phyloP scores from a whole-genome alignment of 2,329 filamentous ascomycete genomes.

The Colletotrichum endophyticum region DNA sequence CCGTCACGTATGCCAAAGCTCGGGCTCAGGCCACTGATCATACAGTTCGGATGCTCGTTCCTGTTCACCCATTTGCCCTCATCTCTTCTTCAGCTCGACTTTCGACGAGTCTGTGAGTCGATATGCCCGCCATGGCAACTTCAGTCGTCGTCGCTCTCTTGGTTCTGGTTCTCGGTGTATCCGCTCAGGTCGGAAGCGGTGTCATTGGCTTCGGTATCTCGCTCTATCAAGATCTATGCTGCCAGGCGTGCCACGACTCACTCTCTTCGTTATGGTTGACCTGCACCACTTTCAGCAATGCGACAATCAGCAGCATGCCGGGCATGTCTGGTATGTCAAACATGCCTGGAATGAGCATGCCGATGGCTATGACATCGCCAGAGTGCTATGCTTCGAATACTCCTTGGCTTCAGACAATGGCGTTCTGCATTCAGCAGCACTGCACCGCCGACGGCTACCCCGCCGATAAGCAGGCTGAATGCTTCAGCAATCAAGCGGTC shows the following conservation, averaged over 20 bases:
- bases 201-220: conserved; percentile 7
- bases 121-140: neutral
- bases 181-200: neutral
- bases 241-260: conserved; percentile 5
- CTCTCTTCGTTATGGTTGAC: neutral
- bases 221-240: neutral
- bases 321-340: neutral
- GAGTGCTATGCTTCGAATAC: conserved; percentile 33
- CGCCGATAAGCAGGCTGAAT: conserved; percentile 12
- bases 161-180: neutral
- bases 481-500: neutral
- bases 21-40: neutral
- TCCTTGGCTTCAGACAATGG: conserved; percentile 35
- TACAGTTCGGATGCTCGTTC: neutral
- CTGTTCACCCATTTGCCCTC: neutral
- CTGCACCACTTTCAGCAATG: neutral
- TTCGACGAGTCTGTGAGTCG: neutral
- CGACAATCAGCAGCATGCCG: neutral
- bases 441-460: conserved; percentile 25
- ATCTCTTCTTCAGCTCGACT: neutral
- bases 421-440: conserved; percentile 37
- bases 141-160: neutral
- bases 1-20: neutral
- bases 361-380: conserved; percentile 16
- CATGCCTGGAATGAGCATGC: conserved; percentile 14